phyloP scores from a whole-genome alignment of 1,139 yeast genomes.

The Nakaseomyces uthaithaninus region DNA sequence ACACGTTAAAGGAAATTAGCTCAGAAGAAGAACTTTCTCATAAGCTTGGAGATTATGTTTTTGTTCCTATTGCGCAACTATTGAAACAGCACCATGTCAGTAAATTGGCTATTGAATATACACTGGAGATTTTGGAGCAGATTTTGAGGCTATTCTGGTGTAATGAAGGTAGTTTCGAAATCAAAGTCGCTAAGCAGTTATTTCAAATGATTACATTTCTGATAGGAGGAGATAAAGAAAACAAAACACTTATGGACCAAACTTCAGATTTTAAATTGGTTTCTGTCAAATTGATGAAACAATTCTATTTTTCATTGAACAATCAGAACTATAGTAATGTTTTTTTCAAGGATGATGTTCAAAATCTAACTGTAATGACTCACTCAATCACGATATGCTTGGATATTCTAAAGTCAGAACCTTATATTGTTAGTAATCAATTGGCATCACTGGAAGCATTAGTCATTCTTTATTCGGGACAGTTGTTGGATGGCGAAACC shows the following conservation, averaged over 20 bases:
- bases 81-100: constrained; percentile 40
- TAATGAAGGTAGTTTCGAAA: constrained; percentile 32
- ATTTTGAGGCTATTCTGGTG: constrained; percentile 45
- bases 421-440: constrained; percentile 31
- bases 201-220: constrained; percentile 43
- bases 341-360: constrained; percentile 31
- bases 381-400: constrained; percentile 41
- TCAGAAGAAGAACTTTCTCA: constrained; percentile 28
- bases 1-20: constrained; percentile 16
- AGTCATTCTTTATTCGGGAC: constrained; percentile 30
- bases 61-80: constrained; percentile 49
- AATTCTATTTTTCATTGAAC: constrained; percentile 14
- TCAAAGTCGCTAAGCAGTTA: constrained; percentile 41
- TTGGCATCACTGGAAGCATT: constrained; percentile 34
- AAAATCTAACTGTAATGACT: constrained; percentile 38
- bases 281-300: constrained; percentile 35
- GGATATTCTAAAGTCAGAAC: constrained; percentile 31
- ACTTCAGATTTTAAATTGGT: constrained; percentile 39
- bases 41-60: constrained; percentile 52
- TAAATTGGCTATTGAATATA: constrained; percentile 38
- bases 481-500: constrained; percentile 42
- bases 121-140: constrained; percentile 37
- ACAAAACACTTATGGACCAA: constrained; percentile 13
- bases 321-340: constrained; percentile 29
- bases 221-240: constrained; percentile 29